Evolutionary conservation across 2,329 filamentous ascomycete genomes (phyloP), one percentile per base, ranked within the genome.

Genomic region (Verticillium nubilum): DNA sequence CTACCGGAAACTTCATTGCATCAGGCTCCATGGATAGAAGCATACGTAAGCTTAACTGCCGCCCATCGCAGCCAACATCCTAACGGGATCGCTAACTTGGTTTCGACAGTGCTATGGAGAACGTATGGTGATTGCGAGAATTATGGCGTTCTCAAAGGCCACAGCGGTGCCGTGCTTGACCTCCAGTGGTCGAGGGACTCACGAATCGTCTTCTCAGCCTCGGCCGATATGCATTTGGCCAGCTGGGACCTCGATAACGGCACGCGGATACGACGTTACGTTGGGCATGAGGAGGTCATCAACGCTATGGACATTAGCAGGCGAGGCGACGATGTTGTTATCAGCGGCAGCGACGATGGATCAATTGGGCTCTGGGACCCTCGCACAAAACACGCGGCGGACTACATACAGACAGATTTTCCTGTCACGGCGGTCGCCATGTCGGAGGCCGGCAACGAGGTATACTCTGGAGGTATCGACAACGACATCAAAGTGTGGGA

Each of bases 401-500:
- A 96, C 68, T 92, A 93, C 67, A 89, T 98, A 63, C 86, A 94
- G 70, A 97, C 93, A 0, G 89, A 95, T 62, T 96, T 96, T 62
- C 95, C 95, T 1, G 86, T 99, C 59, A 98, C 95, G 2, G 90
- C 94, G 0, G 86, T 98, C 5, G 91, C 92, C 17, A 80, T 98
- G n/a, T 89, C 93, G 0, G 92, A 97, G 72, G 92, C 94, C 1
- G 95, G 95, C 19, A 97, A 97, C 72, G 95, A 98, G 76, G 86
- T 99, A 27, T 99, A 95, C 73, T 90, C 91, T 6, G 94, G 94
- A 54, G 91, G 93, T 25, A 97, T 99, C 66, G 95, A 98, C 76
- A 97, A 98, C 70, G 92, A 96, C 67, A 96, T 99, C 72, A 92
- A 93, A 68, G 93, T 96, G 23, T 99, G 95, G 94, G 95, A 99